Base-by-base conservation (phyloP, 306 rosid genomes). In the Vigna reflexopilosa region DNA sequence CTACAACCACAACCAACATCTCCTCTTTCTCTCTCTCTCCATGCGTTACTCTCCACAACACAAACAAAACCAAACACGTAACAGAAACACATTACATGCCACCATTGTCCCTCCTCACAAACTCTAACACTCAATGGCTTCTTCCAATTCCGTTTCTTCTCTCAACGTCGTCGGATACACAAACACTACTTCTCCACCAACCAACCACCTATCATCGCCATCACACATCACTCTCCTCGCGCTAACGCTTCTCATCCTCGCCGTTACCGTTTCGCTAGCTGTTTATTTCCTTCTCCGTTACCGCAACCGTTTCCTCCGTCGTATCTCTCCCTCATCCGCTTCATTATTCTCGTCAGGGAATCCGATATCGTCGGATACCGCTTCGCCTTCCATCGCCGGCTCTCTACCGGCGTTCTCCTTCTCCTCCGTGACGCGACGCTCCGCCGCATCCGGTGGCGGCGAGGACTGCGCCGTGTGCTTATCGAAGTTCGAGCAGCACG, bases 391-490 rank as follows among this genome's bases (percentile, higher is more conserved):
- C 6, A 1, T 80, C 63, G 36, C 62, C 9, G 83, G 82, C 9
- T 64, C 91, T 0, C 97, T 92, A 7, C 97, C 97, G 7, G 54
- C 83, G 42, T 92, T 87, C 71, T 3, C 85, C 1, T 92, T 84
- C 76, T 87, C 97, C 36, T 57, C 95, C 24, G 38, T 92, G 57
- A 85, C 75, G 10, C 88, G 89, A 20, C 86, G 86, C 44, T 57
- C 81, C 3, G 17, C 85, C 7, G 6, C 80, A 28, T 0, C 3
- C 1, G 12, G 20, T 1, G 47, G 9, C 5, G 20, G 75, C 4
- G 85, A 71, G 5, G 97, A 92, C 74, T 92, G 97, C 69, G 93
- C 97, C 1, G 92, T 85, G 3, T 92, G 97, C 40, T 49, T 92
- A 10, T 90, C 97, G 5, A 92, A 82, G 69, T 92, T 92, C 63